A percentile compares a stretch with the other conserved stretches of the same genome.
Evolutionary conservation across 495 filamentous ascomycete genomes (phyloP).

Genomic region (Podospora fimiseda): DNA sequence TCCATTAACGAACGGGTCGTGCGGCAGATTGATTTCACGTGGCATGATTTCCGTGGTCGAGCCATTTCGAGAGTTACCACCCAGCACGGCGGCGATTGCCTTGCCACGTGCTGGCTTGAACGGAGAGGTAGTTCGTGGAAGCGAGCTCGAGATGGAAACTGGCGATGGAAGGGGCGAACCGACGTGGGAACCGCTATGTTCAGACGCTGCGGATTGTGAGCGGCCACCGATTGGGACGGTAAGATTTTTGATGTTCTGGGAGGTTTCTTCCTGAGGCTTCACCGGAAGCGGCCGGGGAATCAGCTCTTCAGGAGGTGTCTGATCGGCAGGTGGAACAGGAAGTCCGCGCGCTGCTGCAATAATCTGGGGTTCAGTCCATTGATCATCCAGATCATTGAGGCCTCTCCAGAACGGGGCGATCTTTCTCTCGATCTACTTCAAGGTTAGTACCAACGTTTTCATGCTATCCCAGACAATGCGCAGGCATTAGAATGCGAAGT

Average conservation of each 20-base stretch:
- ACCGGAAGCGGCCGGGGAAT: constrained; percentile 38
- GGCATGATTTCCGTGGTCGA: constrained; percentile 63
- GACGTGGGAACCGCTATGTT: constrained; percentile 46
- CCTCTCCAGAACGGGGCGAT: constrained; percentile 94
- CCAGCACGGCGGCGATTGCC: constrained; percentile 73
- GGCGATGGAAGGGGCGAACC: constrained; percentile 52
- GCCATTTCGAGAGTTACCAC: constrained; percentile 58
- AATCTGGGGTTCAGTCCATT: constrained; percentile 90
- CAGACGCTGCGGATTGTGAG: constrained; percentile 70
- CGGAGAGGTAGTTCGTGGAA: constrained; percentile 31
- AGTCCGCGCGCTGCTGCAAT: constrained; percentile 84
- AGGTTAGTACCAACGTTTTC: constrained; percentile 3
- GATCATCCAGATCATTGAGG: constrained; percentile 77
- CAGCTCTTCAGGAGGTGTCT: constrained; percentile 65
- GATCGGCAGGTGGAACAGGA: constrained; percentile 75
- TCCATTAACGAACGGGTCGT: constrained; percentile 85
- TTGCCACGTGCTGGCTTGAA: constrained; percentile 61
- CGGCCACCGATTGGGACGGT: constrained; percentile 71
- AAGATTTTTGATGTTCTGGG: constrained; percentile 52
- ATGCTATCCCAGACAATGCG: not conserved
- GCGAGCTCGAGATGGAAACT: constrained; percentile 45
- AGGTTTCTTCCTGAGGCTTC: constrained; percentile 27
- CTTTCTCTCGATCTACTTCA: constrained; percentile 73
- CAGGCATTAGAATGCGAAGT: not conserved
- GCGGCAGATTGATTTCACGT: constrained; percentile 71